Evolutionary conservation across 192 early-diverging fungal species (phyloP), one percentile per base, ranked within the genome.

Genomic region (Coemansia sp.): DNA sequence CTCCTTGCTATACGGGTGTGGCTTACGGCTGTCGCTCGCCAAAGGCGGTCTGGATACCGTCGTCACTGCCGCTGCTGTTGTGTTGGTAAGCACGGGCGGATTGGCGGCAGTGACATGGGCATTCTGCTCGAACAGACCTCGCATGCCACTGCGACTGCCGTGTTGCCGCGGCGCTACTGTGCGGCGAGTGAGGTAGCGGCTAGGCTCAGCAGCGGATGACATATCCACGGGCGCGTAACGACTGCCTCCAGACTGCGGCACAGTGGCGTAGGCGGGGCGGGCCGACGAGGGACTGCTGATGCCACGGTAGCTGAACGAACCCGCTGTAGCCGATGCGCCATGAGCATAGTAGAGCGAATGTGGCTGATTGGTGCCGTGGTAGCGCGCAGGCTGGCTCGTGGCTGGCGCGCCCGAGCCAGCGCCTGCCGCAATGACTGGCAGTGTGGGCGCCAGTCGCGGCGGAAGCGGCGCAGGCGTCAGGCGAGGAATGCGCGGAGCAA

Each of bases 281-380:
- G 58, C 10, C 2, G 51, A 32, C 27, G 68, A 20, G 10, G 63
- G 29, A 38, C 44, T 66, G 22, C 29, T 51, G 34, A 60, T 1
- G 24, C 70, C 60, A n/a, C 66, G 72, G 51, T 60, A 61, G 31
- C 46, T n/a, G 34, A 63, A 69, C 17, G 72, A 12, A 5, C 59
- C 38, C 4, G 46, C 46, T n/a, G 69, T 45, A 17, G 50, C 41
- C 0, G 77, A 62, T 41, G 74, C 38, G 42, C 79, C 80, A 13
- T 77, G 80, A 31, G 80, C 72, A 19, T 83, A 83, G 65, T 83
- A 83, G 4, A 67, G 61, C 64, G 80, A 77, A 34, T 83, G 76
- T 61, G 80, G 62, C 42, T 77, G 80, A 45, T 74, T 77, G 1
- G 72, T 69, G 7, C 80, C 80, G 24, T 83, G 80, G 72, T 83